A percentile compares a stretch with the other conserved stretches of the same genome.
phyloP scores from a whole-genome alignment of 148 eudicot species.

The Camellia sinensis region DNA sequence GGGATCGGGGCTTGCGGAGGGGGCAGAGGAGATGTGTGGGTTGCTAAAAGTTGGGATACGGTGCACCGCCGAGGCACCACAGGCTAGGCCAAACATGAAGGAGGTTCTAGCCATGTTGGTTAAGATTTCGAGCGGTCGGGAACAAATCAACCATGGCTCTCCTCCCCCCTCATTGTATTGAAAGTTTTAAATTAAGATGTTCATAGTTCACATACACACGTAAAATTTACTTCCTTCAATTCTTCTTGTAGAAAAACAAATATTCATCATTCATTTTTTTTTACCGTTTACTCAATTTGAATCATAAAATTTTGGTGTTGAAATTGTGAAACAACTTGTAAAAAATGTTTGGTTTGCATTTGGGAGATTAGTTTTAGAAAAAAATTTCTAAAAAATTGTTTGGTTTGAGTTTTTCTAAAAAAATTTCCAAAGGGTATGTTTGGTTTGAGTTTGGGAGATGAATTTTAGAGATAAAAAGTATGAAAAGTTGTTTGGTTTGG shows the following conservation, averaged over 20 bases:
- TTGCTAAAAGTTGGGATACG: constrained; percentile 58
- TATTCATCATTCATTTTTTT: constrained; percentile 2
- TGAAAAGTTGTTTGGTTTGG: no score
- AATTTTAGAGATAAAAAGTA: no score
- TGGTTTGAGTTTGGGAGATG: no score
- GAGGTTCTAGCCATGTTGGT: constrained; percentile 68
- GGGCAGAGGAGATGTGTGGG: constrained; percentile 62
- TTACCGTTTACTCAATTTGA: not conserved
- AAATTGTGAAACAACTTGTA: not conserved
- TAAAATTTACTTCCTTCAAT: not conserved
- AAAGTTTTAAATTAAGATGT: not conserved
- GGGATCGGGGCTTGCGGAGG: constrained; percentile 45
- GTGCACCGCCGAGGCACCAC: constrained; percentile 74
- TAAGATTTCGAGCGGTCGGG: constrained; percentile 30
- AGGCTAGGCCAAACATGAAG: constrained; percentile 85
- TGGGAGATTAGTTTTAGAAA: no score
- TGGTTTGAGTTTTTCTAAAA: no score
- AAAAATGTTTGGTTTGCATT: no score
- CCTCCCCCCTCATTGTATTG: constrained; percentile 10
- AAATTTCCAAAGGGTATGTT: no score
- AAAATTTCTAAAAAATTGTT: no score
- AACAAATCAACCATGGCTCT: constrained; percentile 8
- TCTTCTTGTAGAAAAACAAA: constrained; percentile 1
- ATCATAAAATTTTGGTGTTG: not conserved
- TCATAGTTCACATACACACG: not conserved